These are phyloP conservation scores for Crotalaria pallida DNA, from an alignment of 306 rosid genomes.

Conservation along the genomic window DNA sequence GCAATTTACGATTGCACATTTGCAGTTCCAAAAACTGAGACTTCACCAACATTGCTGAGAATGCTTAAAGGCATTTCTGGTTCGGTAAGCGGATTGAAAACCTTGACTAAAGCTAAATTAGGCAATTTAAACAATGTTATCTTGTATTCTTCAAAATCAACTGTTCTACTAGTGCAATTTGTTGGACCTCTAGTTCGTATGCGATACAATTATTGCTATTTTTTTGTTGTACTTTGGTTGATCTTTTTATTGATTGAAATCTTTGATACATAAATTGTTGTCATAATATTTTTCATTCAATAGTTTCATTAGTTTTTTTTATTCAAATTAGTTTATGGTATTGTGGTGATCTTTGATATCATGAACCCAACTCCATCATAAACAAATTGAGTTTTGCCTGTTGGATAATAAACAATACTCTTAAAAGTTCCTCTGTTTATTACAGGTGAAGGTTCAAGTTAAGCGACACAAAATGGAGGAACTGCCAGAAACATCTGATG, in stretches of 20 bases:
- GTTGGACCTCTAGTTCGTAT: neutral
- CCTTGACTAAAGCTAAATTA: constrained; percentile 8
- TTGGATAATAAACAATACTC: neutral
- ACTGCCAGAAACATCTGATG: constrained; percentile 67
- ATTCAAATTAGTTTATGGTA: neutral
- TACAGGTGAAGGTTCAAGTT: constrained; percentile 70
- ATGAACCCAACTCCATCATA: neutral
- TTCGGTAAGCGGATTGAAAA: constrained; percentile 49
- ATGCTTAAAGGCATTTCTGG: constrained; percentile 56
- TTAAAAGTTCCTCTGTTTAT: neutral
- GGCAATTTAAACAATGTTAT: neutral
- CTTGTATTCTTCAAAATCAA: neutral
- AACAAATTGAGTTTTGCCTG: neutral
- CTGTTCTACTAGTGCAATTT: neutral
- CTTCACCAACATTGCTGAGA: constrained; percentile 68
- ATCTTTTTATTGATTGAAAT: neutral
- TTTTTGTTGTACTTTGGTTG: neutral
- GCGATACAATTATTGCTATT: neutral
- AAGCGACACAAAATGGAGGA: constrained; percentile 64
- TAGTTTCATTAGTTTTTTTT: neutral
- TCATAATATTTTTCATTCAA: neutral
- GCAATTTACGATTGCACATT: constrained; percentile 87
- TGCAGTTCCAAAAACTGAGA: constrained; percentile 44
- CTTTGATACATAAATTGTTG: neutral
- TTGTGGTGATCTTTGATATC: neutral